Base-by-base conservation (phyloP, 805 yeast genomes). In the Vanderwaltozyma yarrowii region DNA sequence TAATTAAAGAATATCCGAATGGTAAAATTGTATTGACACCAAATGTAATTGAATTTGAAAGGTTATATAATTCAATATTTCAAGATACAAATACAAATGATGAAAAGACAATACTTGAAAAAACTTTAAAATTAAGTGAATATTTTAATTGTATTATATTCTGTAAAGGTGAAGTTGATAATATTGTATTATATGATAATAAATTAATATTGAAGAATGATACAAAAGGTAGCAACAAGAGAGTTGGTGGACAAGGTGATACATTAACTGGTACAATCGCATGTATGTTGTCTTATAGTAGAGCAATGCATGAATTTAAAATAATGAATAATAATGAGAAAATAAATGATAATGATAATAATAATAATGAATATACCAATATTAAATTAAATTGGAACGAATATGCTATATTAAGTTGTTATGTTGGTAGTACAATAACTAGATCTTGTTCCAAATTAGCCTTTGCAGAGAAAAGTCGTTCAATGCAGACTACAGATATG, bases 161-260 rank as follows among this genome's bases (percentile, higher is more conserved):
- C 14, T 74, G 80, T 26, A 92, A 92, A 58, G 96, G 96, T 2
- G 38, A 49, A 0, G 45, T 48, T 2, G 98, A 92, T 52, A 45
- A 79, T 51, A n/a, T 55, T 44, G 32, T 45, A 46, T 7, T 46
- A 3, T 19, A 25, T 14, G 14, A 14, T 27, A n/a, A 16, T n/a
- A 17, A 61, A 4, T 52, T 58, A 4, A 50, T 62, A 5, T 44
- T 83, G 6, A 49, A 61, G 3, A 71, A 69, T 43, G 67, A 67
- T 26, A 52, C 65, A 24, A 50, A 56, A 13, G 96, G 97, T 1
- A 79, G 92, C 6, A 60, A 64, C 35, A 80, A 84, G 52, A 69
- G 98, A 38, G 94, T 84, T 7, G 96, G 96, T 11, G 98, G 98
- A 0, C 97, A 92, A 62, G 98, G 98, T 19, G 98, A 92, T 51